phyloP scores from a whole-genome alignment of 306 rosid species.

The Aeschynomene evenia region DNA sequence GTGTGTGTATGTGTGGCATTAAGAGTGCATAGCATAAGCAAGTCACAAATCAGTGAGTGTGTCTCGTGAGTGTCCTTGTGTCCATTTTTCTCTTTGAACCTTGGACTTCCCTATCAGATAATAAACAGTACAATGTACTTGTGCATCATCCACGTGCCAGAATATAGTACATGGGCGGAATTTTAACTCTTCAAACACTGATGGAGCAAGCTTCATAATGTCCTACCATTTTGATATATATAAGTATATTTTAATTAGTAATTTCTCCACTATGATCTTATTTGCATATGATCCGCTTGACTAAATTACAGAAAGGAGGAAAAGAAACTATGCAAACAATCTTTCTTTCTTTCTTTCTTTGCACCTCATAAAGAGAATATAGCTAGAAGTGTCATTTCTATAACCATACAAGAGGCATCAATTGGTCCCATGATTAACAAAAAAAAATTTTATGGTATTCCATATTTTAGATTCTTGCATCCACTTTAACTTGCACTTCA shows the following conservation, averaged over 20 bases:
- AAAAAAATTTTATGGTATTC: slow-evolving; percentile 39
- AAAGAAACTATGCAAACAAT: slow-evolving; percentile 21
- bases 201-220: slow-evolving; percentile 45
- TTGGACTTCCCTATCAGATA: neutral
- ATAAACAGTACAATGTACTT: neutral
- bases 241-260: slow-evolving; percentile 34
- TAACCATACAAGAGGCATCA: slow-evolving; percentile 54
- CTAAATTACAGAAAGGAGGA: slow-evolving; percentile 22
- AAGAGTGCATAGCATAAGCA: too few species aligned
- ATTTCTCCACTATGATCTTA: slow-evolving; percentile 31
- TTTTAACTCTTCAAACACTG: slow-evolving; percentile 1
- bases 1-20: too few species aligned
- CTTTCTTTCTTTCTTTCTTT: slow-evolving; percentile 44
- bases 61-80: too few species aligned
- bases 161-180: neutral
- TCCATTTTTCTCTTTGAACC: neutral
- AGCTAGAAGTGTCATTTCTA: slow-evolving; percentile 30
- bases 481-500: slow-evolving; percentile 43
- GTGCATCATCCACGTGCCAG: slow-evolving; percentile 11
- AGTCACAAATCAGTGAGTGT: too few species aligned
- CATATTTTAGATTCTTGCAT: slow-evolving; percentile 44
- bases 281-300: slow-evolving; percentile 10
- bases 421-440: slow-evolving; percentile 45
- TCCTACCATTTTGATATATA: slow-evolving; percentile 30
- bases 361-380: slow-evolving; percentile 42